Base-by-base conservation (phyloP, 345 rosid species). In the Gossypium herbaceum region DNA sequence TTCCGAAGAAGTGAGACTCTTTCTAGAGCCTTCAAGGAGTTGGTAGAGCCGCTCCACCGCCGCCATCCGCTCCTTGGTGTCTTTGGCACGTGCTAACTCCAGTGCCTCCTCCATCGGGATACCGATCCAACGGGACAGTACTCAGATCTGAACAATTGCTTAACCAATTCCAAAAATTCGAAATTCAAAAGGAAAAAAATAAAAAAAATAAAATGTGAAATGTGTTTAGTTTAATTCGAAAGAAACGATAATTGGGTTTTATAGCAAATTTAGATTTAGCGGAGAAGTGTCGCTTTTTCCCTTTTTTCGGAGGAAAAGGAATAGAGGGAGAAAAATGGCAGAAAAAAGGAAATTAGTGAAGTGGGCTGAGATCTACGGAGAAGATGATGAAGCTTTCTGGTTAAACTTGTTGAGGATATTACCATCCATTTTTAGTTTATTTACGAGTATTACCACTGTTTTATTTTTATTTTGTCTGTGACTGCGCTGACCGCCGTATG, bases 11-110 rank as follows among this genome's bases (percentile, higher is more conserved):
- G 83, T 84, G 69, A 95, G 84, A 74, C 94, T 85, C 88, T 84
- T 90, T 68, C 94, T 76, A 69, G 92, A 89, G 77, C 94, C 91
- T 84, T 95, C 99, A 0, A 95, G 94, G 45, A 87, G 92, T 80
- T 93, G 91, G 83, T 90, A 91, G 11, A 95, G 89, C 16, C 97
- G 85, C 84, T 95, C 99, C 55, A 95, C 98, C 22, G 93, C 99
- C 3, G 99, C 99, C 99, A 95, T 95, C 82, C 99, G 84, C 89
- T 93, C 99, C 77, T 95, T 95, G 1, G 98, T 91, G 81, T 93
- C 99, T 85, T 95, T 95, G 50, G 98, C 91, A n/a, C 99, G 92
- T 75, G 93, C 98, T 83, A 90, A 88, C 81, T 95, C 98, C 74
- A 95, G 73, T 51, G 94, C 99, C 88, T 90, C 99, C 87, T 95